phyloP scores from a whole-genome alignment of 2,329 filamentous ascomycete genomes.

The Raffaelea deltoideospora region DNA sequence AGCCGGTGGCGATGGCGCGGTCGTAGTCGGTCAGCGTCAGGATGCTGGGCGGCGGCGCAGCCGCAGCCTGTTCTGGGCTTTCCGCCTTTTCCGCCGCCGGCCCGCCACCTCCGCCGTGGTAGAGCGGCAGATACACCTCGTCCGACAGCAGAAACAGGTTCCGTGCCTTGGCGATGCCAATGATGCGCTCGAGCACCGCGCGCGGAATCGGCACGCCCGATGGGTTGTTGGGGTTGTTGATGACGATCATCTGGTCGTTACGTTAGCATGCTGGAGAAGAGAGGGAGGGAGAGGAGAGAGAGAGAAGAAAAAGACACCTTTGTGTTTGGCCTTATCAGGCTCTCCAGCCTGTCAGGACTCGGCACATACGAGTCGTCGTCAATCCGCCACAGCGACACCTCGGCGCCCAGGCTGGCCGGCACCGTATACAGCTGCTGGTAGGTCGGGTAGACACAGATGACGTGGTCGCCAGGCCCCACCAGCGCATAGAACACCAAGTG shows the following conservation, averaged over 20 bases:
- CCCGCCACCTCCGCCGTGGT: conserved; percentile 46
- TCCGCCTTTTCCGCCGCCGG: background rate
- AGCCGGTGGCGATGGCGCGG: conserved; percentile 58
- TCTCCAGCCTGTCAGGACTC: conserved; percentile 48
- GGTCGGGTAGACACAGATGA: conserved; percentile 74
- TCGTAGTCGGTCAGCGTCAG: conserved; percentile 59
- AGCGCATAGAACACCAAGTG: conserved; percentile 64
- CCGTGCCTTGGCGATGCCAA: conserved; percentile 46
- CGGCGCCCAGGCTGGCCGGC: conserved; percentile 57
- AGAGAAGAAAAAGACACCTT: conserved; percentile 46
- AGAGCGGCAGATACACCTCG: conserved; percentile 74
- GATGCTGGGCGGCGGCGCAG: conserved; percentile 47
- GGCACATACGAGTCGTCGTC: conserved; percentile 51
- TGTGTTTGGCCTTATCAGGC: conserved; percentile 51
- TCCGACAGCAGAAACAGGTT: conserved; percentile 57
- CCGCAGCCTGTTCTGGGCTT: conserved; percentile 14
- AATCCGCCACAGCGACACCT: conserved; percentile 64
- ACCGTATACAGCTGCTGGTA: conserved; percentile 75
- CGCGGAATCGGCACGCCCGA: conserved; percentile 57
- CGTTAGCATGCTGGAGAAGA: conserved; percentile 19
- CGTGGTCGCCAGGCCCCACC: conserved; percentile 61
- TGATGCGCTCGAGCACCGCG: conserved; percentile 41
- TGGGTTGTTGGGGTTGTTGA: conserved; percentile 70
- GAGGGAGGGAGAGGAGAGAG: background rate
- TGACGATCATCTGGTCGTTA: conserved; percentile 27